Percentiles rank a stretch among this genome's conserved stretches.
phyloP scores from a whole-genome alignment of 2,329 filamentous ascomycete species.

The Penicillium sp. region DNA sequence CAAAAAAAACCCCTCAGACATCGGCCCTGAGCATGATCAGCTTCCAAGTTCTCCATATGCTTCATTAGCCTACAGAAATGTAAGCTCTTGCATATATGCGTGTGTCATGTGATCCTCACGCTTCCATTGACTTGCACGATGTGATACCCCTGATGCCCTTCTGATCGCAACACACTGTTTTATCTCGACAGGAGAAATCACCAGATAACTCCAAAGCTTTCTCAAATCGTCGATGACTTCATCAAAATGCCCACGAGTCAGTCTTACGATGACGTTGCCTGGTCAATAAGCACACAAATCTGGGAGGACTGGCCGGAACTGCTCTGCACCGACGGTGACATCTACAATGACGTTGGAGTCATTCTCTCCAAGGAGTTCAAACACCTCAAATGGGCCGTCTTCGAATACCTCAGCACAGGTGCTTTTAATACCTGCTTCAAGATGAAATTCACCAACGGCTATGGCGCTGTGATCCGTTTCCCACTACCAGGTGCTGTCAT shows the following conservation, averaged over 20 bases:
- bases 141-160: not conserved
- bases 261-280: slow-evolving; percentile 6
- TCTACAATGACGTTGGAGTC: slow-evolving; percentile 8
- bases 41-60: no score
- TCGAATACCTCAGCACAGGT: slow-evolving; percentile 5
- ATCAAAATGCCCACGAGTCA: not conserved
- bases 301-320: slow-evolving; percentile 4
- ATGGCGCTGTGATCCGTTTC: slow-evolving; percentile 16
- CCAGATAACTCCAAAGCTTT: not conserved
- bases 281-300: slow-evolving; percentile 4
- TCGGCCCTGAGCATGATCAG: no score
- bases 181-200: not conserved
- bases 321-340: not conserved
- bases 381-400: not conserved
- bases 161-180: not conserved
- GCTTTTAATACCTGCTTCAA: slow-evolving; percentile 19
- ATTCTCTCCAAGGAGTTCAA: slow-evolving; percentile 4
- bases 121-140: not conserved
- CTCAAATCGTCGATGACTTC: not conserved
- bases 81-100: no score
- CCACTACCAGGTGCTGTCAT: slow-evolving; percentile 14
- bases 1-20: no score
- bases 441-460: slow-evolving; percentile 15
- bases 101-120: no score
- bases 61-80: no score